These are phyloP conservation scores for Strobilomyces confusus DNA, from an alignment of 768 basidiomycete species.

Conservation along the genomic window DNA sequence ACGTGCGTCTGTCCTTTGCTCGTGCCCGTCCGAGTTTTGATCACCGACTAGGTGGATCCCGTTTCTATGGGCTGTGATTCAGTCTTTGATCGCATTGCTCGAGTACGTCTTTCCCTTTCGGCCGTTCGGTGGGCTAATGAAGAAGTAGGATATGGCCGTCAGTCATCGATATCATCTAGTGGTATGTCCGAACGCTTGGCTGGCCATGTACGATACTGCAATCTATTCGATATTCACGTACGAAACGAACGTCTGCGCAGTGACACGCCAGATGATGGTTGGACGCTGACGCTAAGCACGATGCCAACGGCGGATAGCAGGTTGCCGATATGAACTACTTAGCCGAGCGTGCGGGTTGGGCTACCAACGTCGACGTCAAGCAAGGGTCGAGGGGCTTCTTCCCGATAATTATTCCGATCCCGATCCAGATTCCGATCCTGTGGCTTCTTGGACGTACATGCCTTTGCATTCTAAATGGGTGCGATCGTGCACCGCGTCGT, in stretches of 20 bases:
- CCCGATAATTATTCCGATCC: constrained; percentile 1
- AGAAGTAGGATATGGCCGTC: constrained; percentile 41
- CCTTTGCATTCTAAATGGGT: background rate
- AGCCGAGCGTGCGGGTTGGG: constrained; percentile 2
- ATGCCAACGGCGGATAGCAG: background rate
- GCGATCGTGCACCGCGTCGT: background rate
- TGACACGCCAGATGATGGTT: background rate
- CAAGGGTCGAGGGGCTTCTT: constrained; percentile 12
- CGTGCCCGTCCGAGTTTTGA: background rate
- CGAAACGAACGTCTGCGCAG: background rate
- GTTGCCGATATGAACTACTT: background rate
- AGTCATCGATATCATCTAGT: constrained; percentile 37
- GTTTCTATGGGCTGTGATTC: constrained; percentile 39
- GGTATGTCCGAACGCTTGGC: background rate
- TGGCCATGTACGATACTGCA: background rate
- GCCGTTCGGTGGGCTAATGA: background rate
- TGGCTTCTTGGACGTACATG: background rate
- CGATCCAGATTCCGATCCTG: constrained; percentile 3
- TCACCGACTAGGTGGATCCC: constrained; percentile 33
- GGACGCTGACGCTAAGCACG: background rate
- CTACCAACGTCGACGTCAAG: constrained; percentile 1
- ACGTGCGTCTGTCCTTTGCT: background rate
- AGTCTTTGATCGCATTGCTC: constrained; percentile 38
- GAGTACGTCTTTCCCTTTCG: constrained; percentile 24
- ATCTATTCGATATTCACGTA: background rate